Evolutionary conservation across 257 asterid genomes (phyloP), one percentile per base, ranked within the genome.

Genomic region (Parsonsia alboflavescens): DNA sequence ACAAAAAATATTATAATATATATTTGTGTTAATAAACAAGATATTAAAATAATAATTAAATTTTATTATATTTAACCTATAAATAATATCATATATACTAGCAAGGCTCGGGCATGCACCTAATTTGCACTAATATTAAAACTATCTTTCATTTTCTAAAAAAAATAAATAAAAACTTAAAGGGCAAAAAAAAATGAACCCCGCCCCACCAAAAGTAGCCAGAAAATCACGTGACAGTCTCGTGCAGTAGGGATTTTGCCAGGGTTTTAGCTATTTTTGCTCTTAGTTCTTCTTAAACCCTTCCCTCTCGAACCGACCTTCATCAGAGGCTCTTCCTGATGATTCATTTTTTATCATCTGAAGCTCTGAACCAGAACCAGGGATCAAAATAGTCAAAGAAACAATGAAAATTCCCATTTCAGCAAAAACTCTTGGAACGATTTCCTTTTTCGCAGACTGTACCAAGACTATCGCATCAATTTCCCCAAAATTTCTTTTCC

Each of bases 351-450:
- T 58, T 74, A 59, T 57, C 69, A 63, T 33, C 63, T 22, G 16
- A 42, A n/a, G 12, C 52, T 39, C 45, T 17, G n/a, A n/a, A n/a
- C n/a, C n/a, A n/a, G n/a, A 33, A 1, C 57, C 28, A 52, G 13
- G 21, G 45, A 30, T 15, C 50, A 44, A 66, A 66, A 52, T 73
- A 69, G 46, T 46, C 41, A 26, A 53, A 39, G 36, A 21, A 45
- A 71, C 57, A 50, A 90, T 90, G 89, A 90, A 72, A 56, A 26
- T 19, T 16, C 75, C 79, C 36, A 42, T 83, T 71, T 68, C 81
- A 24, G 56, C 86, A 9, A 80, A 79, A 52, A 80, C 88, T 61
- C 50, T 85, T 44, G 75, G 82, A 59, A 82, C 71, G 15, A 73
- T 84, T 44, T 80, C 81, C 30, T 36, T 84, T 33, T 79, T 84